A percentile compares a stretch with the other conserved stretches of the same genome.
phyloP scores from a whole-genome alignment of 805 yeast species.

The Barnettozyma populi region DNA sequence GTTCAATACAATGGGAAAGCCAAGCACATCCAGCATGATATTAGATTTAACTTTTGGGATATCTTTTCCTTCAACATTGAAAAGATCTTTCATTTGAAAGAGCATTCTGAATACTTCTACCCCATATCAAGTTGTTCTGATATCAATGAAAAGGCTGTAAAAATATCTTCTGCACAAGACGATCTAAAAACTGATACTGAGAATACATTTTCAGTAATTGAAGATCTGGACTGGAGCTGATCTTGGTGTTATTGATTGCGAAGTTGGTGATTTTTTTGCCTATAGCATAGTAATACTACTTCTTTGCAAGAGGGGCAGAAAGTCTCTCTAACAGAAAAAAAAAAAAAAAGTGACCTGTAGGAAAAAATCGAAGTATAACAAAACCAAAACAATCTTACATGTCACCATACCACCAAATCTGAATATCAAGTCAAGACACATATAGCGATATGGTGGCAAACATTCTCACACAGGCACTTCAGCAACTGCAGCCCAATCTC shows the following conservation, averaged over 20 bases:
- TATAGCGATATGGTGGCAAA: conserved; percentile 10
- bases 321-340: no score
- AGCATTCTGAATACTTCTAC: conserved; percentile 20
- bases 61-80: conserved; percentile 14
- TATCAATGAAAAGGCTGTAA: conserved; percentile 3
- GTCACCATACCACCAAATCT: no score
- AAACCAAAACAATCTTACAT: no score
- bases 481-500: conserved; percentile 33
- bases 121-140: conserved; percentile 16
- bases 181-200: neutral
- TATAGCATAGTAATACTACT: no score
- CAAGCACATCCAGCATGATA: conserved; percentile 7
- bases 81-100: conserved; percentile 14
- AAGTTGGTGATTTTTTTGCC: no score
- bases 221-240: no score
- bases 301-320: no score
- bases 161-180: neutral
- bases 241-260: no score
- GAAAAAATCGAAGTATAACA: no score
- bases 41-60: conserved; percentile 14
- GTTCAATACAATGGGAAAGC: conserved; percentile 16
- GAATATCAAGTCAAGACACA: neutral
- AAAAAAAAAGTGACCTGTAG: no score
- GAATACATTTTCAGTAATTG: no score
- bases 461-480: conserved; percentile 15